phyloP scores from a whole-genome alignment of 345 rosid species.

The Passiflora organensis region DNA sequence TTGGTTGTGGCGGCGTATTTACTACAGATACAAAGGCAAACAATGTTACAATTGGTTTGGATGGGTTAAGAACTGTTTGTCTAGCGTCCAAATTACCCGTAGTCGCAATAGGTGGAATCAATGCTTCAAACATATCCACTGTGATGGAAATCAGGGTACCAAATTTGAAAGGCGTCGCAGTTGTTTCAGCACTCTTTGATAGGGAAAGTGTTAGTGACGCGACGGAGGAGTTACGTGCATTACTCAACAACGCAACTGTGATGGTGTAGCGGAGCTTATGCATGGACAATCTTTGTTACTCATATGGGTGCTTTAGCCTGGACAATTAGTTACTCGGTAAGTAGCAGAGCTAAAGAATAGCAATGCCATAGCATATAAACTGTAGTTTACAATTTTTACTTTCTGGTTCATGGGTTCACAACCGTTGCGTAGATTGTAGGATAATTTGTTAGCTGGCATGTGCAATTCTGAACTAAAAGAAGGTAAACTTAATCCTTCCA shows the following conservation, averaged over 20 bases:
- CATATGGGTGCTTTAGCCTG: too few species aligned
- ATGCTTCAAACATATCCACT: constrained; percentile 46
- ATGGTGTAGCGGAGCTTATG: too few species aligned
- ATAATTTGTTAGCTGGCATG: too few species aligned
- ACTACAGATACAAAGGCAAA: constrained; percentile 76
- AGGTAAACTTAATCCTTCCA: too few species aligned
- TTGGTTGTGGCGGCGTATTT: constrained; percentile 87
- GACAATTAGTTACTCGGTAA: too few species aligned
- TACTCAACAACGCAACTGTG: constrained; percentile 38
- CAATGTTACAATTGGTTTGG: constrained; percentile 70
- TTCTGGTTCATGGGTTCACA: too few species aligned
- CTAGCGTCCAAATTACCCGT: constrained; percentile 70
- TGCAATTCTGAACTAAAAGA: too few species aligned
- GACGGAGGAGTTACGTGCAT: constrained; percentile 44
- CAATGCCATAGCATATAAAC: too few species aligned
- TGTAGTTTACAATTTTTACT: too few species aligned
- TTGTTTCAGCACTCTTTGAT: constrained; percentile 77
- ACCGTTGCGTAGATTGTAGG: too few species aligned
- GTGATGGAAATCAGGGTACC: constrained; percentile 48
- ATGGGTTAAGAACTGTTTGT: constrained; percentile 72
- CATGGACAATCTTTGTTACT: not conserved
- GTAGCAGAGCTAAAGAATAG: too few species aligned
- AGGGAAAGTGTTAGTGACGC: constrained; percentile 45
- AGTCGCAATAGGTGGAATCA: constrained; percentile 88
- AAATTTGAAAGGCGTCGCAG: constrained; percentile 77